Conservation (phyloP, 2,329 filamentous ascomycete species). For the Trematosphaeria pertusa region DNA sequence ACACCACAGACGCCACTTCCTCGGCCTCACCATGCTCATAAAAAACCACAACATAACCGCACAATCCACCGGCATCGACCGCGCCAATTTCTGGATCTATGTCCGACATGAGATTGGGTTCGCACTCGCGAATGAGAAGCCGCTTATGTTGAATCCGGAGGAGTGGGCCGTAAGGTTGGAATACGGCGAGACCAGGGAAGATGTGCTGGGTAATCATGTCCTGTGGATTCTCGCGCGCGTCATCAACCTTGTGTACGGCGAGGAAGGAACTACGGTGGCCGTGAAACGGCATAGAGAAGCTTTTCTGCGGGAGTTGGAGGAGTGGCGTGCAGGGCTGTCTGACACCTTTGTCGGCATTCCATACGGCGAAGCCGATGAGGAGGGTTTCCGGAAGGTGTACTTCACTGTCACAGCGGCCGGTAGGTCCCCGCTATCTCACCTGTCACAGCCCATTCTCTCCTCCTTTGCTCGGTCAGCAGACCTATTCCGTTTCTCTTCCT, state of each 20-base stretch:
- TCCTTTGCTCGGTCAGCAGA: neutral
- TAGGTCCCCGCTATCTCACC: conserved; percentile 7
- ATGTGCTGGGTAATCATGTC: conserved; percentile 40
- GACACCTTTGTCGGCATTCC: conserved; percentile 40
- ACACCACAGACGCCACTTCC: conserved; percentile 38
- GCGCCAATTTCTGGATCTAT: conserved; percentile 47
- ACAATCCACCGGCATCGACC: conserved; percentile 34
- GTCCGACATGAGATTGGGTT: conserved; percentile 42
- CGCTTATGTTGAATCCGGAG: conserved; percentile 34
- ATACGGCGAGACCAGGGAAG: conserved; percentile 38
- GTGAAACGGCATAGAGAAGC: conserved; percentile 25
- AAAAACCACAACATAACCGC: conserved; percentile 37
- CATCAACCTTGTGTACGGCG: conserved; percentile 36
- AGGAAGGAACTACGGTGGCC: conserved; percentile 19
- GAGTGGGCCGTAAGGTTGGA: conserved; percentile 42
- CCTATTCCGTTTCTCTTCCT: neutral
- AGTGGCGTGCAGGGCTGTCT: conserved; percentile 34
- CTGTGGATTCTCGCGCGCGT: conserved; percentile 44
- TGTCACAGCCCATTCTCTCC: neutral
- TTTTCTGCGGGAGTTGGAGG: conserved; percentile 35
- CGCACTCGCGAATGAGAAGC: conserved; percentile 37
- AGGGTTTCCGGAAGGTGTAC: conserved; percentile 40
- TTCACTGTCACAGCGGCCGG: conserved; percentile 39
- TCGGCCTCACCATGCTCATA: conserved; percentile 39
- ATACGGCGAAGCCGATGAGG: conserved; percentile 38